These are phyloP conservation scores for Jamesozyma rosinii DNA, from an alignment of 805 yeast species.

Conservation along the genomic window DNA sequence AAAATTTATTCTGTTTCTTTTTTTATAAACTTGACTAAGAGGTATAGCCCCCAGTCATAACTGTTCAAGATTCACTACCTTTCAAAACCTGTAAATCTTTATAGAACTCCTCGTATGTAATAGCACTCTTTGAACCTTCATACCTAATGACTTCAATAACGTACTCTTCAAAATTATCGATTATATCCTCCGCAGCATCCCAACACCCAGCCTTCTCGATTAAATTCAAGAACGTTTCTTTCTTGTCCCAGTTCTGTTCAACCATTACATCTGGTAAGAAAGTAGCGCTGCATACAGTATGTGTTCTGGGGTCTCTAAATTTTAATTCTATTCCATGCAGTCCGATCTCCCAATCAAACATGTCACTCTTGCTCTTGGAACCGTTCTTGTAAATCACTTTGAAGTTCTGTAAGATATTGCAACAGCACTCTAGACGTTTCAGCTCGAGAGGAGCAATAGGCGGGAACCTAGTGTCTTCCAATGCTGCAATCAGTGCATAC, in stretches of 20 bases:
- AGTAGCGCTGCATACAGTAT: constrained; percentile 53
- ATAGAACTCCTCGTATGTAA: constrained; percentile 36
- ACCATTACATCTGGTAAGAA: constrained; percentile 84
- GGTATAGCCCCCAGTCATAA: neutral
- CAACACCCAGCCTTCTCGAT: constrained; percentile 60
- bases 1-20: too few species aligned
- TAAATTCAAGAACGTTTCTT: constrained; percentile 60
- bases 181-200: constrained; percentile 22
- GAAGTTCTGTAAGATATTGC: constrained; percentile 34
- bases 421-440: constrained; percentile 34
- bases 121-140: constrained; percentile 41
- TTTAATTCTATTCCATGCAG: constrained; percentile 65
- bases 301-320: constrained; percentile 33
- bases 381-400: constrained; percentile 27
- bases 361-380: constrained; percentile 37
- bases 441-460: constrained; percentile 56
- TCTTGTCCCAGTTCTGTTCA: constrained; percentile 70
- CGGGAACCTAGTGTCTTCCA: constrained; percentile 68
- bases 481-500: constrained; percentile 61
- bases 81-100: neutral
- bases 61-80: neutral
- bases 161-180: constrained; percentile 28
- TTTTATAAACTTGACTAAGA: too few species aligned
- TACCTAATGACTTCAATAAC: constrained; percentile 44
- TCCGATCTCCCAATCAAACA: constrained; percentile 74